Conservation (phyloP, 140 eudicot species). For the Ambrosia hybrid region DNA sequence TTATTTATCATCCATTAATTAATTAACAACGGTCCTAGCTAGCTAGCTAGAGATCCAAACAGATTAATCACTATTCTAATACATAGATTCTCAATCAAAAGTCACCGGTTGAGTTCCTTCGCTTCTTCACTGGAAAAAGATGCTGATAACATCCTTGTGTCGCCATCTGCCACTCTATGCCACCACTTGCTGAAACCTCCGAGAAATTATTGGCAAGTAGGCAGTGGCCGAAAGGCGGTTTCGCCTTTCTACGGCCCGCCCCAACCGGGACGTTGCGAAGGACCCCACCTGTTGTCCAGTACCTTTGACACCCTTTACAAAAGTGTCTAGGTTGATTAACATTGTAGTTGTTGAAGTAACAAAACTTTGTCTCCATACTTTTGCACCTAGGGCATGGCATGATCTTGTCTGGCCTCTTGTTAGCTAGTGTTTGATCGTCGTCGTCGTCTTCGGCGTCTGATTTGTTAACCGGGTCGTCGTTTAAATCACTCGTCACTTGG, state of each 20-base stretch:
- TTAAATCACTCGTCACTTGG: conserved; percentile 33
- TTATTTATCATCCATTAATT: conserved; percentile 14
- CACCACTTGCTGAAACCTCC: conserved; percentile 34
- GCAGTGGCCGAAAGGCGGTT: conserved; percentile 41
- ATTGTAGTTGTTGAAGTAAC: too few relatives aligned
- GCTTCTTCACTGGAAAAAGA: conserved; percentile 69
- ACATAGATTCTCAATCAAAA: conserved; percentile 13
- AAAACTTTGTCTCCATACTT: too few relatives aligned
- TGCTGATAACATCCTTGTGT: conserved; percentile 42
- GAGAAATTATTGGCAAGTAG: conserved; percentile 15
- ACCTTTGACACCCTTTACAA: too few relatives aligned
- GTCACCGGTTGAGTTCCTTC: conserved; percentile 48
- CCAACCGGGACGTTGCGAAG: too few relatives aligned
- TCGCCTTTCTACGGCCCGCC: conserved; percentile 51
- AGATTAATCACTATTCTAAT: conserved; percentile 24
- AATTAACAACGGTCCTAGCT: conserved; percentile 27
- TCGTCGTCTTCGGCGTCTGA: neutral
- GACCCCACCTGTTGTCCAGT: too few relatives aligned
- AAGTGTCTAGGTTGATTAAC: too few relatives aligned
- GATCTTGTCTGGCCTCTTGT: too few relatives aligned
- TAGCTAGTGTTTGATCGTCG: too few relatives aligned
- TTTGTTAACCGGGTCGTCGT: conserved; percentile 33
- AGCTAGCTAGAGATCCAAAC: too few relatives aligned
- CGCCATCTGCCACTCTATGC: conserved; percentile 62
- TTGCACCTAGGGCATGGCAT: too few relatives aligned